Conservation (phyloP, 2,329 filamentous ascomycete species). For the Raffaelea ambrosiae region DNA sequence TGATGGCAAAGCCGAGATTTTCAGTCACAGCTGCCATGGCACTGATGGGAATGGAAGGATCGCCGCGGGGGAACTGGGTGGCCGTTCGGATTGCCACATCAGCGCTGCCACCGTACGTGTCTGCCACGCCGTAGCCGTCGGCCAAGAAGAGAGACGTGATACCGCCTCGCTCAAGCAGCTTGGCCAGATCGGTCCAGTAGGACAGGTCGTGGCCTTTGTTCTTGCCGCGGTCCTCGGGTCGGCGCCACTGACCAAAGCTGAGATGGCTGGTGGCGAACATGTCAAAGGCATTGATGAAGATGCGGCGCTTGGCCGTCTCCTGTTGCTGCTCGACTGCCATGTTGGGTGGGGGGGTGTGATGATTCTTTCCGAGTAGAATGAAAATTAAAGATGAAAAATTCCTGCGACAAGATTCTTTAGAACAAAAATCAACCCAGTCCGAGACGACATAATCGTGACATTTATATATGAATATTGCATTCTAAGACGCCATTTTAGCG, state of each 20-base stretch:
- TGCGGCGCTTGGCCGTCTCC: constrained; percentile 2
- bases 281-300: constrained; percentile 11
- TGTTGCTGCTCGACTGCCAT: too few species aligned
- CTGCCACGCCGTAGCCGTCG: constrained; percentile 56
- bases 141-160: constrained; percentile 30
- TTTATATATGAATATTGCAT: too few species aligned
- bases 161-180: constrained; percentile 8
- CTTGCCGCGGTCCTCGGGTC: not conserved
- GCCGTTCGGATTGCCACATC: constrained; percentile 54
- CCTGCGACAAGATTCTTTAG: too few species aligned
- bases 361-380: too few species aligned
- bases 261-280: constrained; percentile 8
- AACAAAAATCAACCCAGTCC: too few species aligned
- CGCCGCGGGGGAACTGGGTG: constrained; percentile 57
- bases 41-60: constrained; percentile 42
- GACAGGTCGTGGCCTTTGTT: constrained; percentile 3
- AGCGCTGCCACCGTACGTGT: constrained; percentile 51
- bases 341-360: too few species aligned
- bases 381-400: too few species aligned
- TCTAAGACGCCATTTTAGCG: too few species aligned
- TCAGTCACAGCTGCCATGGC: constrained; percentile 15
- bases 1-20: constrained; percentile 12
- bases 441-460: too few species aligned
- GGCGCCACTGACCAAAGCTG: constrained; percentile 7
- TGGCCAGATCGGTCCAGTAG: constrained; percentile 11